Percentiles rank a stretch among this genome's conserved stretches.
Evolutionary conservation across 129 eudicot genomes (phyloP).

Genomic region (Arctium lappa): DNA sequence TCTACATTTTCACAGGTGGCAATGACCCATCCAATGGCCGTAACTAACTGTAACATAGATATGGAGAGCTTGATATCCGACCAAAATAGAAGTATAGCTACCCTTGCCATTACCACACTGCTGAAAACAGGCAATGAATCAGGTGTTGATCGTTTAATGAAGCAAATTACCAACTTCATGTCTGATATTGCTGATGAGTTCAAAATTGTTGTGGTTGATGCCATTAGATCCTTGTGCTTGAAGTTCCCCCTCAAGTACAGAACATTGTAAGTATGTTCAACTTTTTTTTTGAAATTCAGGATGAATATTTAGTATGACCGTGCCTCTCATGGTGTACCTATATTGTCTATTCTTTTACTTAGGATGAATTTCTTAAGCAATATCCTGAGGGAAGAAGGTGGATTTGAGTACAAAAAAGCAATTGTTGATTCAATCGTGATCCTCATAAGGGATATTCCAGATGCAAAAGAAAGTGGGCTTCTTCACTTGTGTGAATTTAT

Average conservation of each 20-base stretch:
- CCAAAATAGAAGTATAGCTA: constrained; percentile 96
- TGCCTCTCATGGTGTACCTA: neutral
- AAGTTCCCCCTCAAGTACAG: constrained; percentile 95
- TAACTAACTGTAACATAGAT: constrained; percentile 91
- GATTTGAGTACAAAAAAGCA: constrained; percentile 91
- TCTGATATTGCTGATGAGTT: constrained; percentile 98
- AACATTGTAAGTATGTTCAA: constrained; percentile 63
- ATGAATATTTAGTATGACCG: constrained; percentile 9
- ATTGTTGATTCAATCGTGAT: constrained; percentile 91
- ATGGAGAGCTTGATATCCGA: constrained; percentile 97
- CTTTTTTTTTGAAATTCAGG: neutral
- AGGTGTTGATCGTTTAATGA: constrained; percentile 96
- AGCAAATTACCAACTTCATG: constrained; percentile 95
- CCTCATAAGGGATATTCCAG: constrained; percentile 90
- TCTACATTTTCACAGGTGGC: constrained; percentile 64
- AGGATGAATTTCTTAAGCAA: constrained; percentile 96
- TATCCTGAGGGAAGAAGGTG: constrained; percentile 95
- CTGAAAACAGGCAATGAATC: constrained; percentile 98
- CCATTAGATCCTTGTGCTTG: constrained; percentile 88
- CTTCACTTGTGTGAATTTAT: constrained; percentile 95
- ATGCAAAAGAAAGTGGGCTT: constrained; percentile 92
- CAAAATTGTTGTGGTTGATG: constrained; percentile 97
- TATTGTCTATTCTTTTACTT: constrained; percentile 1
- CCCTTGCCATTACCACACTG: constrained; percentile 94
- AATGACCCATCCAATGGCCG: constrained; percentile 97